Conservation (phyloP, 2,329 filamentous ascomycete species). For the Aspergillus pseudotamarii region DNA sequence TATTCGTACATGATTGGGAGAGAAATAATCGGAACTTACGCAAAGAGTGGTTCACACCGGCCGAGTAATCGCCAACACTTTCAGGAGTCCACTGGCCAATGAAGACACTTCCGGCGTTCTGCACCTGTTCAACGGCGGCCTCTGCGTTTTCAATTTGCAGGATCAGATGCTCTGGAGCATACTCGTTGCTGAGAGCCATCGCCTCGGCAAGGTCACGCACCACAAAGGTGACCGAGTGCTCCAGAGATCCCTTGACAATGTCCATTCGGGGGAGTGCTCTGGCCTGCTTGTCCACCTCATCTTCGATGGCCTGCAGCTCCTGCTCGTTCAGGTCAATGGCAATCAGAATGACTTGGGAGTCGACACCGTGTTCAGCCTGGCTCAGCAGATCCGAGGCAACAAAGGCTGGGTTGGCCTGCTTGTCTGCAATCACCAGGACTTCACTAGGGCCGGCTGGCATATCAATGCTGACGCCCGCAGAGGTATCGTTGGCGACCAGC, state of each 20-base stretch:
- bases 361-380: constrained; percentile 94
- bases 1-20: not conserved
- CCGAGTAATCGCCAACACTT: constrained; percentile 96
- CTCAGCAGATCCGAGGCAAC: constrained; percentile 93
- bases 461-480: constrained; percentile 91
- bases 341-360: constrained; percentile 92
- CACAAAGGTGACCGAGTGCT: constrained; percentile 85
- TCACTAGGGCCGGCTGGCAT: constrained; percentile 98
- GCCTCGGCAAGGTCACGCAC: constrained; percentile 72
- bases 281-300: constrained; percentile 87
- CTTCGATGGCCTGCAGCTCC: constrained; percentile 80
- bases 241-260: constrained; percentile 87
- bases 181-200: constrained; percentile 83
- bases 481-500: constrained; percentile 96
- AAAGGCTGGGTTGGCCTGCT: constrained; percentile 85
- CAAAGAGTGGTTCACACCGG: constrained; percentile 94
- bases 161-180: constrained; percentile 95
- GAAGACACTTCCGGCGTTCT: constrained; percentile 95
- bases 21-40: constrained; percentile 64
- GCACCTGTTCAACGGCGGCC: constrained; percentile 72
- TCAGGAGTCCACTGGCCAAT: constrained; percentile 96
- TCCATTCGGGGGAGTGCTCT: constrained; percentile 85
- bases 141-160: constrained; percentile 81
- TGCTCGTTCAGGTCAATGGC: constrained; percentile 76
- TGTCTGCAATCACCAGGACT: constrained; percentile 93